phyloP scores from a whole-genome alignment of 108 stramenopile genomes.

The Cyclotella cryptica region DNA sequence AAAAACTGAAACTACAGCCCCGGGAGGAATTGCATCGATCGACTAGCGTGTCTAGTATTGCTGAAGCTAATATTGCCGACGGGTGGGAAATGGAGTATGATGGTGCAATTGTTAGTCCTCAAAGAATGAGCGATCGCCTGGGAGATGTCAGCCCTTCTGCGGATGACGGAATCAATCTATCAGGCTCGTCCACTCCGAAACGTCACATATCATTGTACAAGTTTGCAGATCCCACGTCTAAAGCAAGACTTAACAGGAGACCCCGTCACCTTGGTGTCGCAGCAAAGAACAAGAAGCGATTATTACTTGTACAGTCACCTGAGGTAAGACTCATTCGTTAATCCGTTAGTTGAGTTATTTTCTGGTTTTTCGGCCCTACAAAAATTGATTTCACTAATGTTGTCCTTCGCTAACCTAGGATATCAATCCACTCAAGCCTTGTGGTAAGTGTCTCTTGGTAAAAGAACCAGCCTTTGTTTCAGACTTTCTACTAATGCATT shows the following conservation, averaged over 20 bases:
- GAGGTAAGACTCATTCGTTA: constrained; percentile 25
- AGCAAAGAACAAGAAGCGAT: constrained; percentile 40
- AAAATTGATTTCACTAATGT: background rate
- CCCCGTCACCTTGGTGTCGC: constrained; percentile 28
- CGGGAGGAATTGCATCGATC: constrained; percentile 26
- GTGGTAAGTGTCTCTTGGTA: constrained; percentile 60
- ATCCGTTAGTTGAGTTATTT: background rate
- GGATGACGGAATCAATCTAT: constrained; percentile 4
- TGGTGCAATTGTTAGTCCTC: background rate
- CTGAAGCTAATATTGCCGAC: constrained; percentile 43
- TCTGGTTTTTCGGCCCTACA: background rate
- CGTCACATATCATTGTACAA: constrained; percentile 59
- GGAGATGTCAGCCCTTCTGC: constrained; percentile 8
- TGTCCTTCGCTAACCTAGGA: constrained; percentile 39
- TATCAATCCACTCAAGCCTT: constrained; percentile 94
- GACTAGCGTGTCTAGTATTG: constrained; percentile 53
- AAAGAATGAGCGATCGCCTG: background rate
- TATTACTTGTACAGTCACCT: constrained; percentile 35
- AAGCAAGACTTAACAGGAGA: constrained; percentile 22
- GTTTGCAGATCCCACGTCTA: constrained; percentile 31
- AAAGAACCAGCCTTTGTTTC: background rate
- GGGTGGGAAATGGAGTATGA: constrained; percentile 49
- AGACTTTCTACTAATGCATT: background rate
- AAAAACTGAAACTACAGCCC: constrained; percentile 42
- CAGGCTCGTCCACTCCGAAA: constrained; percentile 52